Conservation (phyloP, 1,139 yeast species). For the Lodderomyces orthopsilosis region DNA sequence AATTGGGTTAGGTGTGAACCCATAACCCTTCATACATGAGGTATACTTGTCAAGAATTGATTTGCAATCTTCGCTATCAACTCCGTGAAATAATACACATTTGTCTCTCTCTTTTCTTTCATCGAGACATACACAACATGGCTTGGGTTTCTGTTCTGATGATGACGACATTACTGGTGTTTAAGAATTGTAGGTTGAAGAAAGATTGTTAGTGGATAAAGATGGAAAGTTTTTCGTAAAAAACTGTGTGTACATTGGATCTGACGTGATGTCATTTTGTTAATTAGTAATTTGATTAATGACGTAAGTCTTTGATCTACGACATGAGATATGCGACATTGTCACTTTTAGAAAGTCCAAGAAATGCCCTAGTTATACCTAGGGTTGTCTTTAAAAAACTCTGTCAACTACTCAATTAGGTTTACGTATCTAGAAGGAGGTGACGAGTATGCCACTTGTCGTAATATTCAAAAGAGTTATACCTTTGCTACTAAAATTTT, state of each 20-base stretch:
- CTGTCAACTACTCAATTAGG: too few relatives aligned
- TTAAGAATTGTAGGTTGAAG: background rate
- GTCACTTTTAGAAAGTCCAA: background rate
- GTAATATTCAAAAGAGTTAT: too few relatives aligned
- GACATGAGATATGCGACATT: background rate
- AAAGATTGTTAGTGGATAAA: too few relatives aligned
- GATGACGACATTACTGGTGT: background rate
- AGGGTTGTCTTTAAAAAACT: background rate
- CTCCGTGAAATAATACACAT: conserved; percentile 79
- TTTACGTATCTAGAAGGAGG: too few relatives aligned
- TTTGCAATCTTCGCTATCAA: conserved; percentile 81
- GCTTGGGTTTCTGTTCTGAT: conserved; percentile 62
- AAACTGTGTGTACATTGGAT: background rate
- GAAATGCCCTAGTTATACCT: background rate
- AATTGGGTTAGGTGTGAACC: conserved; percentile 49
- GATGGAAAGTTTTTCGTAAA: background rate
- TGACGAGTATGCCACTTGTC: too few relatives aligned
- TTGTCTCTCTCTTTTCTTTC: conserved; percentile 85
- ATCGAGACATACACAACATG: conserved; percentile 92
- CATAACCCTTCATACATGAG: conserved; percentile 87
- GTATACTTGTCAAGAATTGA: conserved; percentile 70
- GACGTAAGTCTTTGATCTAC: background rate
- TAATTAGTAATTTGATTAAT: background rate
- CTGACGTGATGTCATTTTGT: background rate
- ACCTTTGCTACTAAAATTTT: too few relatives aligned